Conservation (phyloP, 1,284 basidiomycete genomes). For the Ustilago sp. region DNA sequence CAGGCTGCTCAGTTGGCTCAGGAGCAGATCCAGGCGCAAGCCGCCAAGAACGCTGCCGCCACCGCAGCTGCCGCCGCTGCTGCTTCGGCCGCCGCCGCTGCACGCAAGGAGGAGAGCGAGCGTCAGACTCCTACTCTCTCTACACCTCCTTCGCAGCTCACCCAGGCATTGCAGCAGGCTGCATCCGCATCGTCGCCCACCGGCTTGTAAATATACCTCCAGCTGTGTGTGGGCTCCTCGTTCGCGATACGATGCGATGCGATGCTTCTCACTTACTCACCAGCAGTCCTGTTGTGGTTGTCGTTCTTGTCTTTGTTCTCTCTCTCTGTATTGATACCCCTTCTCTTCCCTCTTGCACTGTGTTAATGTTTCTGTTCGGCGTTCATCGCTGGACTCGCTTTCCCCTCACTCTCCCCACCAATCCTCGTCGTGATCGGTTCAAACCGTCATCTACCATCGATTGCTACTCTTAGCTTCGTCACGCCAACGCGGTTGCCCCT, state of each 20-base stretch:
- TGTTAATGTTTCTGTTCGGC: slow-evolving; percentile 41
- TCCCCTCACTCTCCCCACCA: slow-evolving; percentile 9
- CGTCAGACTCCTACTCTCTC: slow-evolving; percentile 22
- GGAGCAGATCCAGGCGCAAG: slow-evolving; percentile 59
- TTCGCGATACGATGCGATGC: slow-evolving; percentile 3
- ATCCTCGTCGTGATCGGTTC: slow-evolving; percentile 10
- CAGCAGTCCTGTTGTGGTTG: slow-evolving; percentile 11
- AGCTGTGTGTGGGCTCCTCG: slow-evolving; percentile 2
- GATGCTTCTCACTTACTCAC: slow-evolving; percentile 1
- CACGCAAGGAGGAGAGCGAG: slow-evolving; percentile 44
- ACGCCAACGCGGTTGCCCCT: slow-evolving; percentile 6
- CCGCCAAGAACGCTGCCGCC: slow-evolving; percentile 52
- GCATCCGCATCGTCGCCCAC: slow-evolving; percentile 18
- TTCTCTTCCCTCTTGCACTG: slow-evolving; percentile 20
- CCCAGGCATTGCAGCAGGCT: slow-evolving; percentile 40
- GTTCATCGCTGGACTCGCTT: slow-evolving; percentile 12
- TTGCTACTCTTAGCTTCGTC: slow-evolving; percentile 25
- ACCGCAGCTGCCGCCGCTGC: slow-evolving; percentile 50
- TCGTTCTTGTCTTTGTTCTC: slow-evolving; percentile 12
- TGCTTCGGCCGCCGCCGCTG: slow-evolving; percentile 45
- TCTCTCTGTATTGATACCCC: slow-evolving; percentile 44
- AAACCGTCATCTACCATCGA: slow-evolving; percentile 26
- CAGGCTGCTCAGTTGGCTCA: slow-evolving; percentile 62
- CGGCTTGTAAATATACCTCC: slow-evolving; percentile 25
- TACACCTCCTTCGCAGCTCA: slow-evolving; percentile 39